Percentiles rank a stretch among this genome's conserved stretches.
phyloP scores from a whole-genome alignment of 345 rosid species.

The Orychophragmus violaceus region DNA sequence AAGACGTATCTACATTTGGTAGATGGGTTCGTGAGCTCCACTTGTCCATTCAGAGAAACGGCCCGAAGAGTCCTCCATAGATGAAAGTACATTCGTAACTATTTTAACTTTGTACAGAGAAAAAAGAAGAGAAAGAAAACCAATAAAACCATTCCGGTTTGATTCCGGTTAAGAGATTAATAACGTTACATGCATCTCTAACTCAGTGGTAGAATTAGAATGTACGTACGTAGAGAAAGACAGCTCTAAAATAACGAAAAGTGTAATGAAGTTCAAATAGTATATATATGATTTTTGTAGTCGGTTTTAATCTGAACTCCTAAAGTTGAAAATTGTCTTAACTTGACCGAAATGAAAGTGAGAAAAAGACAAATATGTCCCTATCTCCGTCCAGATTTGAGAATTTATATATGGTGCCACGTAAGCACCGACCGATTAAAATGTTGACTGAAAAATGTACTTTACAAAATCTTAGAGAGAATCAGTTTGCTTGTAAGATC shows the following conservation, averaged over 20 bases:
- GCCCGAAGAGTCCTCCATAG: conserved; percentile 36
- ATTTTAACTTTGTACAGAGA: neutral
- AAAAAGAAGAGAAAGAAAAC: neutral
- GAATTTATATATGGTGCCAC: neutral
- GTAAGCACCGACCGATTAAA: conserved; percentile 26
- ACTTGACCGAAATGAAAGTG: neutral
- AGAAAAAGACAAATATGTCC: conserved; percentile 20
- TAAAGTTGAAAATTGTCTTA: conserved; percentile 21
- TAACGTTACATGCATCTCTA: neutral
- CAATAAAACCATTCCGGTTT: neutral
- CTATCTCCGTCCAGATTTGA: conserved; percentile 23
- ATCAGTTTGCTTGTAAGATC: conserved; percentile 6
- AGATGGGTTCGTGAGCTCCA: conserved; percentile 61
- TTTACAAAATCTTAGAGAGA: neutral
- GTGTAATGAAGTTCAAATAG: neutral
- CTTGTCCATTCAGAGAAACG: conserved; percentile 60
- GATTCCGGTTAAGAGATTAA: neutral
- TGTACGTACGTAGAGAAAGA: neutral
- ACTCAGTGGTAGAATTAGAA: neutral
- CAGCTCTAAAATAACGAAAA: conserved; percentile 2
- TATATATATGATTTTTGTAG: neutral
- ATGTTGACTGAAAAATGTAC: conserved; percentile 17
- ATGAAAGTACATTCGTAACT: neutral
- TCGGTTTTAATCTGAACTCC: neutral
- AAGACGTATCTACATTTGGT: conserved; percentile 72